Evolutionary conservation across 1,139 yeast species (phyloP).

Genomic region (Blastobotrys proliferans): DNA sequence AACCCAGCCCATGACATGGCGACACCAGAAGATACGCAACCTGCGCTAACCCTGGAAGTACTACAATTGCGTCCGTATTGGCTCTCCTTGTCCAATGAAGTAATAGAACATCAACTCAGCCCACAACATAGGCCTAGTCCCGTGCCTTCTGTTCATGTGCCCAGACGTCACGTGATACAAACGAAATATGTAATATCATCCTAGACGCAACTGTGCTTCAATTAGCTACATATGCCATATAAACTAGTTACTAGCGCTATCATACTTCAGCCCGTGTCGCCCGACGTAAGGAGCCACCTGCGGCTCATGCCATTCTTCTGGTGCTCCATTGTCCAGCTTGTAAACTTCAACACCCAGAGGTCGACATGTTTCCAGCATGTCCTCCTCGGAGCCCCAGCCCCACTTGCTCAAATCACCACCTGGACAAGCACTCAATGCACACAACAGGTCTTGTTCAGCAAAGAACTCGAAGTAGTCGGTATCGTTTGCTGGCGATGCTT

Average conservation of each 20-base stretch:
- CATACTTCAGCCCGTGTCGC: constrained; percentile 47
- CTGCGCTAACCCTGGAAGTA: too few relatives aligned
- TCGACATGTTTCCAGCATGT: constrained; percentile 58
- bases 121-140: too few relatives aligned
- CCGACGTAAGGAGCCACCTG: constrained; percentile 50
- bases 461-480: constrained; percentile 62
- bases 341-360: constrained; percentile 62
- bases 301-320: constrained; percentile 49
- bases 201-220: neutral
- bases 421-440: constrained; percentile 66
- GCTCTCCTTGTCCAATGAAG: too few relatives aligned
- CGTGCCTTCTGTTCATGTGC: too few relatives aligned
- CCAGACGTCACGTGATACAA: too few relatives aligned
- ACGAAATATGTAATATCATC: too few relatives aligned
- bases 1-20: too few relatives aligned
- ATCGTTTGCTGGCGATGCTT: constrained; percentile 56
- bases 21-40: too few relatives aligned
- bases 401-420: constrained; percentile 67
- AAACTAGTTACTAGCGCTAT: too few relatives aligned
- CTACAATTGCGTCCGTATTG: too few relatives aligned
- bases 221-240: too few relatives aligned
- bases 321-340: constrained; percentile 44
- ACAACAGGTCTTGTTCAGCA: constrained; percentile 61
- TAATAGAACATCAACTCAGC: too few relatives aligned
- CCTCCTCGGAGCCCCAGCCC: constrained; percentile 65